Percentiles rank a stretch among this genome's conserved stretches.
These are phyloP conservation scores for Solanum aculeatissimum DNA, from an alignment of 305 asterid genomes.

Conservation along the genomic window DNA sequence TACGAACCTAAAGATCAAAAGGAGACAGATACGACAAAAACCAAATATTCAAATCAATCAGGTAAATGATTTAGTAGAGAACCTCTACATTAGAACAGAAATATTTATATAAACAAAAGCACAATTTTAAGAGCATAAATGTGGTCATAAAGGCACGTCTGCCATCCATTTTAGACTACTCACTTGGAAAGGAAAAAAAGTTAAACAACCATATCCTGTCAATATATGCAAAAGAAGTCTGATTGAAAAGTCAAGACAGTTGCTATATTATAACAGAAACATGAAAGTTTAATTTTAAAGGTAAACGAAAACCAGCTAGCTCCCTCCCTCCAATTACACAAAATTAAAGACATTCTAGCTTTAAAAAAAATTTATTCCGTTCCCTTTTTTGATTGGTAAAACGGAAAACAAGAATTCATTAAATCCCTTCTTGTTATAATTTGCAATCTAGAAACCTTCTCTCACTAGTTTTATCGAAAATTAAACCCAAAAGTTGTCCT, in stretches of 20 bases:
- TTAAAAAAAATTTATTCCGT: not conserved
- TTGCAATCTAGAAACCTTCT: not conserved
- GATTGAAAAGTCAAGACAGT: not conserved
- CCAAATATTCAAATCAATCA: not conserved
- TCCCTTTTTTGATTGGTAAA: not conserved
- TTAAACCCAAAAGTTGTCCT: not conserved
- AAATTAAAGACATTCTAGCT: not conserved
- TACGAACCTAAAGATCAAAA: constrained; percentile 49
- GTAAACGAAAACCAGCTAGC: not conserved
- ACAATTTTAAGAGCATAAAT: not conserved
- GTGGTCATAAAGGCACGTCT: not conserved
- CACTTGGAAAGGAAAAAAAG: not conserved
- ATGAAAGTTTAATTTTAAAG: not conserved
- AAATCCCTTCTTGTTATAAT: not conserved
- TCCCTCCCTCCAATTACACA: not conserved
- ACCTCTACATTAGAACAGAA: not conserved
- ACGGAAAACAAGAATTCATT: not conserved
- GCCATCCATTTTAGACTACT: not conserved
- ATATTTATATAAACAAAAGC: not conserved
- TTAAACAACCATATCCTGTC: not conserved
- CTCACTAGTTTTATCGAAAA: not conserved
- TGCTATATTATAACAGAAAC: not conserved
- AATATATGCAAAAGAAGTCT: not conserved
- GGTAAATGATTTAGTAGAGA: not conserved
- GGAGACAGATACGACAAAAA: not conserved